Percentiles rank a stretch among this genome's conserved stretches.
These are phyloP conservation scores for Fusarium goolgardi DNA, from an alignment of 2,329 filamentous ascomycete species.

Conservation along the genomic window DNA sequence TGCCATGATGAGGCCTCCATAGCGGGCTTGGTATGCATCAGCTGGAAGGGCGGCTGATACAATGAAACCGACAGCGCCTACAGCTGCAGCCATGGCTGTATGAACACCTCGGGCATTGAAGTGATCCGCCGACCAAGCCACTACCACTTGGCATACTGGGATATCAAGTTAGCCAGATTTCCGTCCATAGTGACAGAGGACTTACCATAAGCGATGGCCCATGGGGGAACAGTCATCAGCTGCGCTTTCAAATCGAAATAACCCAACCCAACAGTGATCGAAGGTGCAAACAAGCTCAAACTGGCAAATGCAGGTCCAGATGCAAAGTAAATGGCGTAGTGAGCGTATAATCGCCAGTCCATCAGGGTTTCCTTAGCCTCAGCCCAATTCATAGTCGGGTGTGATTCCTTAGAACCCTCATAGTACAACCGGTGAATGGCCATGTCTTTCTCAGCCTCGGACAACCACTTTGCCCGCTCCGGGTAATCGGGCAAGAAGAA, in stretches of 20 bases:
- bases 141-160: constrained; percentile 54
- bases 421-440: constrained; percentile 57
- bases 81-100: constrained; percentile 56
- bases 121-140: constrained; percentile 71
- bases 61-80: constrained; percentile 65
- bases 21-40: constrained; percentile 69
- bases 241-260: constrained; percentile 67
- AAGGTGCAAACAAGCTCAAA: constrained; percentile 71
- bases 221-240: constrained; percentile 74
- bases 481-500: constrained; percentile 77
- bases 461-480: constrained; percentile 72
- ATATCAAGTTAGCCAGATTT: constrained; percentile 11
- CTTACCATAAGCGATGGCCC: constrained; percentile 67
- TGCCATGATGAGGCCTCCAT: constrained; percentile 76
- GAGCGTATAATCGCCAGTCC: constrained; percentile 75
- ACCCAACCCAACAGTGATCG: constrained; percentile 66
- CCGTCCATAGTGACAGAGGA: neutral
- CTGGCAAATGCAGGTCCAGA: constrained; percentile 67
- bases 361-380: constrained; percentile 77
- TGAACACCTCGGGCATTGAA: constrained; percentile 66
- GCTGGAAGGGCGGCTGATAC: constrained; percentile 72
- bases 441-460: constrained; percentile 68
- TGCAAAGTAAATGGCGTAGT: constrained; percentile 67
- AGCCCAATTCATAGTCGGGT: constrained; percentile 71
- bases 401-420: constrained; percentile 66